These are phyloP conservation scores for Starmerella bombi DNA, from an alignment of 805 yeast species.

Conservation along the genomic window DNA sequence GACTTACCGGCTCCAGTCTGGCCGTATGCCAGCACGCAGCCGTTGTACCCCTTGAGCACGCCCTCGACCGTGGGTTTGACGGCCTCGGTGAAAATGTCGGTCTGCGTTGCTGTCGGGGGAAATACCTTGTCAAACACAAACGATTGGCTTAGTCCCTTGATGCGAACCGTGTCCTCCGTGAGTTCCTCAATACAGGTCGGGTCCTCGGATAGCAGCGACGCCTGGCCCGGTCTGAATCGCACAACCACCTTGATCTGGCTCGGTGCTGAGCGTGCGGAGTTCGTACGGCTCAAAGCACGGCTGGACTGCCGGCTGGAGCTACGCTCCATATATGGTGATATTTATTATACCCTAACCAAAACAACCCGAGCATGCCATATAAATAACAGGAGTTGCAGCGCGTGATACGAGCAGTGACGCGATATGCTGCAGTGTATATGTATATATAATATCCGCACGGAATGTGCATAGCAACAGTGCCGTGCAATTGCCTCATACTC, in stretches of 20 bases:
- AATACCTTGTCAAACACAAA: slow-evolving; percentile 61
- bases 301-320: slow-evolving; percentile 11
- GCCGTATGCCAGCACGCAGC: slow-evolving; percentile 66
- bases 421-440: no score
- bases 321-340: slow-evolving; percentile 2
- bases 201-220: not conserved
- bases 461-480: not conserved
- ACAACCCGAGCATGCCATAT: not conserved
- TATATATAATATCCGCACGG: no score
- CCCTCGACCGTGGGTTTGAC: slow-evolving; percentile 54
- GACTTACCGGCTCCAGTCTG: slow-evolving; percentile 71
- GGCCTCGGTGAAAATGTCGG: slow-evolving; percentile 45
- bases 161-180: slow-evolving; percentile 3
- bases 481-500: slow-evolving; percentile 17
- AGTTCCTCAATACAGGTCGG: slow-evolving; percentile 7
- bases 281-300: slow-evolving; percentile 1
- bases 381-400: no score
- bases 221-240: slow-evolving; percentile 47
- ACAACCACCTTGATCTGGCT: slow-evolving; percentile 47
- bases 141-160: slow-evolving; percentile 7
- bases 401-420: no score
- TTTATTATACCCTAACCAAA: not conserved
- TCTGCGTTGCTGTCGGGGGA: slow-evolving; percentile 38
- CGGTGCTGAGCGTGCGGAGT: slow-evolving; percentile 1
- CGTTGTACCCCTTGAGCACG: slow-evolving; percentile 61